Conservation (phyloP, 257 asterid species). For the Solanum sitiens region DNA sequence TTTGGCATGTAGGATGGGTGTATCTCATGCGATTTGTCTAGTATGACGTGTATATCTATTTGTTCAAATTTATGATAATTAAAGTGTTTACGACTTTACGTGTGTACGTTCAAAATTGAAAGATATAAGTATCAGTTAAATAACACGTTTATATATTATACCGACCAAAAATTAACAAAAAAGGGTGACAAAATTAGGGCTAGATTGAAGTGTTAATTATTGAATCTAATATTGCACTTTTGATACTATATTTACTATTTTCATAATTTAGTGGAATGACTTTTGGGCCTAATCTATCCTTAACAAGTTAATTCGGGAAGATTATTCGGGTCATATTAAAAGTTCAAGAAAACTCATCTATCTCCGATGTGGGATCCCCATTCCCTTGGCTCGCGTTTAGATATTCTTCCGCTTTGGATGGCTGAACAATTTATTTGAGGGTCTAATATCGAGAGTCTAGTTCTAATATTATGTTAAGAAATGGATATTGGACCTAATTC, state of each 20-base stretch:
- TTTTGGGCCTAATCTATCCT: too few species aligned
- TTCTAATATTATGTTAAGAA: not conserved
- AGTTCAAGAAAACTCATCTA: not conserved
- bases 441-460: not conserved
- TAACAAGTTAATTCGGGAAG: too few species aligned
- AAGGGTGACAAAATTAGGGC: not conserved
- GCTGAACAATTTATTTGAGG: too few species aligned
- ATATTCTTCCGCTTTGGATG: too few species aligned
- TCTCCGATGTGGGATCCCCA: not conserved
- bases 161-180: not conserved
- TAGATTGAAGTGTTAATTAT: not conserved
- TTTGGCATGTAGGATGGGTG: too few species aligned
- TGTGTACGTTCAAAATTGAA: not conserved
- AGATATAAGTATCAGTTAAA: not conserved
- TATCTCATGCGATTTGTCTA: not conserved
- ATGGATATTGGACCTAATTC: not conserved
- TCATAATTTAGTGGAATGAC: not conserved
- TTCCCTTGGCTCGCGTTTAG: too few species aligned
- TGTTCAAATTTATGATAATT: too few species aligned
- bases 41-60: not conserved
- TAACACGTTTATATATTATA: not conserved
- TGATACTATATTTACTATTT: not conserved
- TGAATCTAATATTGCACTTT: not conserved
- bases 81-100: fast-evolving
- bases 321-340: too few species aligned